A percentile compares a stretch with the other conserved stretches of the same genome.
These are phyloP conservation scores for Actinomucor elegans DNA, from an alignment of 371 early-diverging fungal species.

Conservation along the genomic window DNA sequence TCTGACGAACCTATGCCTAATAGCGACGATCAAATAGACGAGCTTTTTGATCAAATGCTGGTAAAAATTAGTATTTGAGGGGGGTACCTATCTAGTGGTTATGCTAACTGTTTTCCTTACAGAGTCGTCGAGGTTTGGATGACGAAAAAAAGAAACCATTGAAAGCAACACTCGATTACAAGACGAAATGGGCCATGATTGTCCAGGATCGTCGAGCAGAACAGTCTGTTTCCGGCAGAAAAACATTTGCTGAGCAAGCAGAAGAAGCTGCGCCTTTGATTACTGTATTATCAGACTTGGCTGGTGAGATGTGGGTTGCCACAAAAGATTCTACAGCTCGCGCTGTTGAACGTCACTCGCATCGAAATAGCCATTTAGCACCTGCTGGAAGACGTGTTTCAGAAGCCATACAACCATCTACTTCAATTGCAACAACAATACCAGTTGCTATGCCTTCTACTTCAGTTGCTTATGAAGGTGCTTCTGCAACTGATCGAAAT, in stretches of 20 bases:
- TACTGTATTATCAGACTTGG: constrained; percentile 42
- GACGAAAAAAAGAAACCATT: constrained; percentile 28
- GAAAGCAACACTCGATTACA: constrained; percentile 32
- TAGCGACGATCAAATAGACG: constrained; percentile 34
- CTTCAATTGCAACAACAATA: constrained; percentile 1
- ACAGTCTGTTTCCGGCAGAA: constrained; percentile 23
- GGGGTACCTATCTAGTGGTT: not conserved
- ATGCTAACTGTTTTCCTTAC: not conserved
- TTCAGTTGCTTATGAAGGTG: constrained; percentile 17
- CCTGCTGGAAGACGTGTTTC: constrained; percentile 12
- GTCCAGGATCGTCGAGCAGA: constrained; percentile 44
- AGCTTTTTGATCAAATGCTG: constrained; percentile 50
- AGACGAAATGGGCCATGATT: constrained; percentile 51
- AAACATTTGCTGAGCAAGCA: constrained; percentile 6
- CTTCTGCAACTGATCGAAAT: constrained; percentile 28
- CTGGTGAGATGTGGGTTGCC: constrained; percentile 46
- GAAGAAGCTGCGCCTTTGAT: constrained; percentile 35
- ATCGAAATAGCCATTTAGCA: constrained; percentile 12
- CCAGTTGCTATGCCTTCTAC: not conserved
- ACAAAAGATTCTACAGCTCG: constrained; percentile 42
- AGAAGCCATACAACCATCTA: constrained; percentile 9
- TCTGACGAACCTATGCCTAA: constrained; percentile 28
- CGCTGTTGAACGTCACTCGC: constrained; percentile 36
- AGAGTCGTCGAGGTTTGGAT: constrained; percentile 35
- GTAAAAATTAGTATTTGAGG: constrained; percentile 7